A percentile compares a stretch with the other conserved stretches of the same genome.
These are phyloP conservation scores for Rosa multiflora DNA, from an alignment of 306 rosid species.

Conservation along the genomic window DNA sequence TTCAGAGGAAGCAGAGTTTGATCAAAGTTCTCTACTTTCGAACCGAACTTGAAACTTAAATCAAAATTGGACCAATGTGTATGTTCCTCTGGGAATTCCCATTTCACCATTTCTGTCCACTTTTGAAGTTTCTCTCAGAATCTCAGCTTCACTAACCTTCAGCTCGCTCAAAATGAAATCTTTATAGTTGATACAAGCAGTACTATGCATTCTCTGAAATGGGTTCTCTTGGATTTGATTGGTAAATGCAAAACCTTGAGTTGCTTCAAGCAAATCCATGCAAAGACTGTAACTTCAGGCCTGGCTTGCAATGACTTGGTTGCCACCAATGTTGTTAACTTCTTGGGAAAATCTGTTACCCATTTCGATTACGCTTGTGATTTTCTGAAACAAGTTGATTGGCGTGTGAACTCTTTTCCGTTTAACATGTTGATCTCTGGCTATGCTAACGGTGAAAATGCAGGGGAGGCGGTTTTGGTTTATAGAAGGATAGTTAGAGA, in stretches of 20 bases:
- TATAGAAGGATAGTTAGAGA: slow-evolving; percentile 49
- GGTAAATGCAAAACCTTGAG: slow-evolving; percentile 45
- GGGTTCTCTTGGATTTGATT: slow-evolving; percentile 53
- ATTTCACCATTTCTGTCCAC: neutral
- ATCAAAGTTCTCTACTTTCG: neutral
- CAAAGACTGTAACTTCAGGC: slow-evolving; percentile 51
- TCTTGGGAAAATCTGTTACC: slow-evolving; percentile 46
- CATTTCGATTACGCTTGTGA: slow-evolving; percentile 53
- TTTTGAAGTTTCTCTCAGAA: neutral
- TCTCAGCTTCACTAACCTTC: neutral
- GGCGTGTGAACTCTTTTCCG: slow-evolving; percentile 64
- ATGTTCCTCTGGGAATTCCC: neutral
- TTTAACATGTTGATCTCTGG: slow-evolving; percentile 54
- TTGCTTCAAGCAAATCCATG: slow-evolving; percentile 63
- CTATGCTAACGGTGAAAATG: slow-evolving; percentile 33
- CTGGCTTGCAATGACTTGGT: slow-evolving; percentile 48
- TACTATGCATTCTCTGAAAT: slow-evolving; percentile 41
- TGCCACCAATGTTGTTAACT: slow-evolving; percentile 44
- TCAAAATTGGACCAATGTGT: neutral
- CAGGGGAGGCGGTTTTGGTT: slow-evolving; percentile 40
- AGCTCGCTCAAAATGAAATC: slow-evolving; percentile 7
- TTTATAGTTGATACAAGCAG: slow-evolving; percentile 18
- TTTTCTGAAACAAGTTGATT: slow-evolving; percentile 62
- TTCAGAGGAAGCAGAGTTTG: neutral
- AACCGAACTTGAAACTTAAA: neutral